These are phyloP conservation scores for Neurospora pannonica DNA, from an alignment of 495 filamentous ascomycete genomes.

Conservation along the genomic window DNA sequence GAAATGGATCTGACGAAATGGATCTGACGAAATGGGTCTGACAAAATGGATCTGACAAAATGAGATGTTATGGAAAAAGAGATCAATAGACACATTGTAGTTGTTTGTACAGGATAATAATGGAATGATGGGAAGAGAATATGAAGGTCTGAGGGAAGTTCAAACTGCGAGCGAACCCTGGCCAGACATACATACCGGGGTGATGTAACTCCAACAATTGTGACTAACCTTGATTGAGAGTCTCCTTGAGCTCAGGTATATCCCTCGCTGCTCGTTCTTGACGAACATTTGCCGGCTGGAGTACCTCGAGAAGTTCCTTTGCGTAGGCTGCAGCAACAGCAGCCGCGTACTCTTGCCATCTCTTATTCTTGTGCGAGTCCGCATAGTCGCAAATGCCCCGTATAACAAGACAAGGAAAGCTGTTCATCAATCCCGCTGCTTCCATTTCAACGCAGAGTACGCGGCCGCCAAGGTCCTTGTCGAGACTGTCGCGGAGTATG, in stretches of 20 bases:
- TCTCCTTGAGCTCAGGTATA: not conserved
- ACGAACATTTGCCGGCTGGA: not conserved
- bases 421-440: not conserved
- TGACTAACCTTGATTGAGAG: not conserved
- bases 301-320: conserved; percentile 1
- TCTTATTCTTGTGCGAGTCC: not conserved
- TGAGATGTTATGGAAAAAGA: no score
- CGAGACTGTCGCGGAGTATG: conserved; percentile 2
- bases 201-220: no score
- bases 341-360: conserved; percentile 13
- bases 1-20: no score
- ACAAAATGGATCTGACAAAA: no score
- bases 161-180: no score
- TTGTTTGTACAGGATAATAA: no score
- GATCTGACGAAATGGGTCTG: no score
- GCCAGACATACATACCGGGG: no score
- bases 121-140: no score
- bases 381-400: not conserved
- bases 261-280: not conserved
- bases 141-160: no score
- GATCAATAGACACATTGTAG: no score
- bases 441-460: not conserved
- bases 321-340: conserved; percentile 14
- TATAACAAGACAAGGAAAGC: not conserved
- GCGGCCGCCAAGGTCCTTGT: not conserved